Evolutionary conservation across 106 monocot genomes (phyloP), one percentile per base, ranked within the genome.

Genomic region (Hemerocallis citrina): DNA sequence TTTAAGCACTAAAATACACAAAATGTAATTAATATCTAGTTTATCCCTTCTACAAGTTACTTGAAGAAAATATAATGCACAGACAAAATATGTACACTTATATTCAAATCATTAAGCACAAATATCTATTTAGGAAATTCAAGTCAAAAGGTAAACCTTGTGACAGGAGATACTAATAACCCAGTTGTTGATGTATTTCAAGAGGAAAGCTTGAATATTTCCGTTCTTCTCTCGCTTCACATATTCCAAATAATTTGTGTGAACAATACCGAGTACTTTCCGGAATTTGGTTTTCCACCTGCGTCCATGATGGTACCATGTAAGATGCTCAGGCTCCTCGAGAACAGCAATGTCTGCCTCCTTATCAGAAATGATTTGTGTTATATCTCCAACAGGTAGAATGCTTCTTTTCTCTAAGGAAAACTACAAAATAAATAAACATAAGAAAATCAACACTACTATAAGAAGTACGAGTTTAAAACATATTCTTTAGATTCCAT

Each of bases 261-360:
- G 89, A 66, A 89, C 80, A 35, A 89, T 58, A 57, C 89, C 89
- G 19, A 89, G 77, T 41, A 84, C 89, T 63, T 58, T 66, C 40
- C 39, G 67, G 68, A 89, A 89, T 38, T 89, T 89, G 22, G 47
- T 60, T 65, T 89, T 89, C 89, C 89, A 89, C 42, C 77, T 84
- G 25, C 47, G 74, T 14, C 89, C 89, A 63, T 89, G 89, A 69
- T 89, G 89, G 74, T 84, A 89, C 89, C 89, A 89, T 21, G 80
- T 89, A 61, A 89, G 80, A 74, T 89, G 84, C 57, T 89, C 89
- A 55, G 89, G 89, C 66, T 89, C 89, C 72, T 89, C 89, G 34
- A 89, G 84, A 22, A 89, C 68, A 40, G 89, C 89, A 60, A 89
- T 64, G 15, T 89, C 89, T 46, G 84, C 89, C 39, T 79, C 77